These are phyloP conservation scores for Podosphaera xanthii DNA, from an alignment of 2,329 filamentous ascomycete genomes.

Conservation along the genomic window DNA sequence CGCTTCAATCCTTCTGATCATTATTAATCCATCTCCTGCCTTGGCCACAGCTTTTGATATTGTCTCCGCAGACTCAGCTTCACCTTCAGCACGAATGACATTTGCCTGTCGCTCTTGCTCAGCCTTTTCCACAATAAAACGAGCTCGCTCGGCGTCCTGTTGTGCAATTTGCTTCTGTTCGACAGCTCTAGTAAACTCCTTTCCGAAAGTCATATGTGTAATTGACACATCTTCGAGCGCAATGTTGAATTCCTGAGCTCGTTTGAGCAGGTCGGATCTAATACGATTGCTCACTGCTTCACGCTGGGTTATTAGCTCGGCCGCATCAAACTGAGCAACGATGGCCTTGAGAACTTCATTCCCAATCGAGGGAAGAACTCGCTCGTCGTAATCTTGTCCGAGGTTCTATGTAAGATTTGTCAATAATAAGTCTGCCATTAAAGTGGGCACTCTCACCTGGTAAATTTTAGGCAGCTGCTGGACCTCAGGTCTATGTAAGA, in stretches of 20 bases:
- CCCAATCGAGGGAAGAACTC: constrained; percentile 92
- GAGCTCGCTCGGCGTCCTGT: constrained; percentile 89
- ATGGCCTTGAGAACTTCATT: constrained; percentile 99
- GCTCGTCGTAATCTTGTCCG: constrained; percentile 94
- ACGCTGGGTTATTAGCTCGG: constrained; percentile 94
- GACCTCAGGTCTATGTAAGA: constrained; percentile 85
- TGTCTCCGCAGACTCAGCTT: constrained; percentile 88
- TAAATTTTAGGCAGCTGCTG: constrained; percentile 90
- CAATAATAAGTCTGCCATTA: background rate
- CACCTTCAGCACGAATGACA: constrained; percentile 93
- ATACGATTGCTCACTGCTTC: constrained; percentile 93
- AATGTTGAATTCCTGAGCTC: constrained; percentile 95
- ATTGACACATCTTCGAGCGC: constrained; percentile 96
- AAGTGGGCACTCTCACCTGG: constrained; percentile 39
- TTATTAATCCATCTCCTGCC: constrained; percentile 75
- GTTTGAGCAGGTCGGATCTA: constrained; percentile 72
- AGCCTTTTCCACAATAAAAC: constrained; percentile 95
- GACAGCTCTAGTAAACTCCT: constrained; percentile 94
- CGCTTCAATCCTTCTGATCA: constrained; percentile 94
- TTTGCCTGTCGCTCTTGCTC: constrained; percentile 98
- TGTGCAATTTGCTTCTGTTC: constrained; percentile 99
- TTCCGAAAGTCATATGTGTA: constrained; percentile 99
- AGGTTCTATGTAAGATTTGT: constrained; percentile 42
- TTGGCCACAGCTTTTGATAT: constrained; percentile 87
- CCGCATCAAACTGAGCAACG: constrained; percentile 95